A percentile compares a stretch with the other conserved stretches of the same genome.
Evolutionary conservation across 768 basidiomycete genomes (phyloP).

Genomic region (Ephemerocybe angulata): DNA sequence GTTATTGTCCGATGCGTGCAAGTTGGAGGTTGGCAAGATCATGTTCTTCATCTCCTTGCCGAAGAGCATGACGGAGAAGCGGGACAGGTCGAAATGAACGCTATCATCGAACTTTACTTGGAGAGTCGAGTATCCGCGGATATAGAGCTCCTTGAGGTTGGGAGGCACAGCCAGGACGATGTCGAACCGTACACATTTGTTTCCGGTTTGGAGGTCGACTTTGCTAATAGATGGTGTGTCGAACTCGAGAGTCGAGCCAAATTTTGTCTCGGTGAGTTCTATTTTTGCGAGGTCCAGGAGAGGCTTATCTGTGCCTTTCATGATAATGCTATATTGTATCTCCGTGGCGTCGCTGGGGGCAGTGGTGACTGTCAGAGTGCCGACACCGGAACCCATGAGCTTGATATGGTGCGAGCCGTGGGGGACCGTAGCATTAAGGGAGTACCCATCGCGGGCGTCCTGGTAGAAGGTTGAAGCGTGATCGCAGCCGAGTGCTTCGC

Average conservation of each 20-base stretch:
- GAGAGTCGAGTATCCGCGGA: conserved; percentile 39
- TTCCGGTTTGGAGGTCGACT: conserved; percentile 10
- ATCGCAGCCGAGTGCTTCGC: conserved; percentile 49
- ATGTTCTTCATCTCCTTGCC: conserved; percentile 36
- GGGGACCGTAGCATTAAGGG: conserved; percentile 38
- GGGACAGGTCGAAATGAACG: conserved; percentile 39
- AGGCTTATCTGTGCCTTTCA: conserved; percentile 40
- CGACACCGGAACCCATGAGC: conserved; percentile 44
- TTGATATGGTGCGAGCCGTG: conserved; percentile 36
- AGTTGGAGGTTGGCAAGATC: conserved; percentile 39
- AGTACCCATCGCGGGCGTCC: conserved; percentile 24
- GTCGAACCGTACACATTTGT: conserved; percentile 53
- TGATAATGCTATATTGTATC: conserved; percentile 45
- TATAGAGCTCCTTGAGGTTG: conserved; percentile 43
- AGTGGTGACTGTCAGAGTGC: conserved; percentile 47
- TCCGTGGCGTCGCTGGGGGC: conserved; percentile 38
- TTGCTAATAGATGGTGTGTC: conserved; percentile 29
- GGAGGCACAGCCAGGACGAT: conserved; percentile 49
- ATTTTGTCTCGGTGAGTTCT: conserved; percentile 31
- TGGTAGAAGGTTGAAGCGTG: conserved; percentile 45
- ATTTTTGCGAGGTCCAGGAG: conserved; percentile 39
- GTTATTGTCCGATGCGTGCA: conserved; percentile 35
- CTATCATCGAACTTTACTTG: conserved; percentile 50
- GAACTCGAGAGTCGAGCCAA: conserved; percentile 36
- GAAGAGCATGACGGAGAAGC: conserved; percentile 44